A percentile compares a stretch with the other conserved stretches of the same genome.
phyloP scores from a whole-genome alignment of 164 flowering plant genomes.

The Cinnamomum chago region DNA sequence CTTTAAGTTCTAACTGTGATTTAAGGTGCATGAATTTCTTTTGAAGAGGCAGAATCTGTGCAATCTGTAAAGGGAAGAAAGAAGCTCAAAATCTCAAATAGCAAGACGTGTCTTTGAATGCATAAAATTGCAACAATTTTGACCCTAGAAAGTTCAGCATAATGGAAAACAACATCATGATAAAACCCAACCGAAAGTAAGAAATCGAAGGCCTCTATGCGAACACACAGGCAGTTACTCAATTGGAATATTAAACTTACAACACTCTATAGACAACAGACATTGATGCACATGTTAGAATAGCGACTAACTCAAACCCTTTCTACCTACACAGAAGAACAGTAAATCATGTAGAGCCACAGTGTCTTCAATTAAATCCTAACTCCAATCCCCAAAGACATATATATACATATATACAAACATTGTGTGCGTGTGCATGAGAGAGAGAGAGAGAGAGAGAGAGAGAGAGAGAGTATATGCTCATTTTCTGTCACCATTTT shows the following conservation, averaged over 20 bases:
- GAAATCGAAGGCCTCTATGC: neutral
- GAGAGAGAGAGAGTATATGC: no score
- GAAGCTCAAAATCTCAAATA: neutral
- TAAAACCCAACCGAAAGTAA: neutral
- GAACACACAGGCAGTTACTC: neutral
- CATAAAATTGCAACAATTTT: neutral
- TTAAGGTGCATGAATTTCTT: conserved; percentile 70
- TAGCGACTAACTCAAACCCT: neutral
- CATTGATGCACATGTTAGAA: neutral
- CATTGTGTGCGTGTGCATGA: no score
- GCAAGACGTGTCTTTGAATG: neutral
- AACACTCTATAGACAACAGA: no score
- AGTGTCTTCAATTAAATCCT: neutral
- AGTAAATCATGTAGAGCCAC: neutral
- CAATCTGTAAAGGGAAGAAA: conserved; percentile 51
- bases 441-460: no score
- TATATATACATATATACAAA: no score
- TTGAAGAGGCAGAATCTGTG: conserved; percentile 65
- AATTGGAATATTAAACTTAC: no score
- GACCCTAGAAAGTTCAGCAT: neutral
- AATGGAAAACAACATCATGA: neutral
- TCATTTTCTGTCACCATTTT: no score
- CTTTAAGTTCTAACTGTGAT: conserved; percentile 75
- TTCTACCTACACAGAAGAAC: neutral
- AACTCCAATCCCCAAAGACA: no score